Base-by-base conservation (phyloP, 2,329 filamentous ascomycete species). In the Pestalotiopsis sp. region DNA sequence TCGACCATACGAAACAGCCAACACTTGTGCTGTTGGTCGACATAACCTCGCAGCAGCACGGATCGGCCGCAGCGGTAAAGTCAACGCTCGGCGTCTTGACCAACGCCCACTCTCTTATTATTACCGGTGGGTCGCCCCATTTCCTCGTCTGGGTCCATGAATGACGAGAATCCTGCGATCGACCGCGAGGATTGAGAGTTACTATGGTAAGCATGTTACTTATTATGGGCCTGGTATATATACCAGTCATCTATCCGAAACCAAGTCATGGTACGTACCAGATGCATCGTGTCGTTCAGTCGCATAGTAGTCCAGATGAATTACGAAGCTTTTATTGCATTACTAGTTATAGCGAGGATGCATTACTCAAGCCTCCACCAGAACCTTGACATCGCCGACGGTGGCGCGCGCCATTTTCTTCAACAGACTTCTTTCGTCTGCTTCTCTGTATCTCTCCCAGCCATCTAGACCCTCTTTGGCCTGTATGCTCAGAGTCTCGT, bases 401-500 rank as follows among this genome's bases (percentile, higher is more conserved):
- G 91, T 93, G 56, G 90, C 88, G 75, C 95, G 87, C 2, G 93
- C 93, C 80, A 95, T 91, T 82, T 92, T 94, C 86, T 99, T 99
- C 79, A 99, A 81, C 74, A 96, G 83, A 5, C 87, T 88, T 81
- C 94, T 92, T 83, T 94, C 91, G 72, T 97, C 94, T 2, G 92
- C 92, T 83, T 98, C 96, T 14, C 95, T 86, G 79, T 93, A 98
- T 77, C 86, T 89, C 72, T 94, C 93, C 93, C 94, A 97, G 49
- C 90, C 89, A 78, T 95, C 95, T 73, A 97, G 79, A 0, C 93
- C 95, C 77, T 97, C 95, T 75, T 91, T 94, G 0, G 93, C 90
- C 80, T 97, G 93, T 67, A 99, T 97, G 71, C 92, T 95, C 75
- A 99, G 81, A 45, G 95, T 97, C 80, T 98, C 95, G 77, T 98